Evolutionary conservation across 768 basidiomycete species (phyloP), one percentile per base, ranked within the genome.

Genomic region (Gyrodon lividus): DNA sequence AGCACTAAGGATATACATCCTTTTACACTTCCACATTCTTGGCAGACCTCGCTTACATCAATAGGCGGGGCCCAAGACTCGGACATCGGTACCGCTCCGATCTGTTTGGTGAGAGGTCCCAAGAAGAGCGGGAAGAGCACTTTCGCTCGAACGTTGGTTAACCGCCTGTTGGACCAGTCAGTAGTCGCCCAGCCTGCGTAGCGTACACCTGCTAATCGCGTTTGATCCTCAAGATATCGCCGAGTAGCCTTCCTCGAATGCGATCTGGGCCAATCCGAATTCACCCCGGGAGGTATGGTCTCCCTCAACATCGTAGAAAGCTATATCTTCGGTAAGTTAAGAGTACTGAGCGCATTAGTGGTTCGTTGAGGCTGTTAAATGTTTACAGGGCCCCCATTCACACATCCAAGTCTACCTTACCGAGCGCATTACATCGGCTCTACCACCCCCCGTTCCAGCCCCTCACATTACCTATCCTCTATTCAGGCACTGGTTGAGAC

Each of bases 221-320:
- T 31, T 30, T 38, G 1, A 17, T 35, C 20, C 12, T 46, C 31
- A 28, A 92, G 88, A 24, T 91, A 90, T 70, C 74, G 76, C 20
- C 77, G 77, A n/a, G 92, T 98, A 3, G 95, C 93, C 0, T 97
- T 82, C 65, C 77, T 99, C 7, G 96, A 98, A 65, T 91, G 89
- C 52, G 96, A 99, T 69, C 60, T 91, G 4, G 96, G 96, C 16
- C 96, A 99, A 69, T 88, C 92, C 4, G 95, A 98, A 68, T 96
- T 98, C 64, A 87, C 88, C 1, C 86, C 91, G 1, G 85, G 84
- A 0, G 96, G 94, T 0, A 79, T 91, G 71, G 87, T 97, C 12
- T 80, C 91, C 0, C 70, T 99, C 24, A 87, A 84, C 64, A 57
- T 96, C 1, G 58, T 97, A 14, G 81, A 85, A 8, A 63, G 64